phyloP scores from a whole-genome alignment of 1,284 basidiomycete species.

The Ustilago trichophora region DNA sequence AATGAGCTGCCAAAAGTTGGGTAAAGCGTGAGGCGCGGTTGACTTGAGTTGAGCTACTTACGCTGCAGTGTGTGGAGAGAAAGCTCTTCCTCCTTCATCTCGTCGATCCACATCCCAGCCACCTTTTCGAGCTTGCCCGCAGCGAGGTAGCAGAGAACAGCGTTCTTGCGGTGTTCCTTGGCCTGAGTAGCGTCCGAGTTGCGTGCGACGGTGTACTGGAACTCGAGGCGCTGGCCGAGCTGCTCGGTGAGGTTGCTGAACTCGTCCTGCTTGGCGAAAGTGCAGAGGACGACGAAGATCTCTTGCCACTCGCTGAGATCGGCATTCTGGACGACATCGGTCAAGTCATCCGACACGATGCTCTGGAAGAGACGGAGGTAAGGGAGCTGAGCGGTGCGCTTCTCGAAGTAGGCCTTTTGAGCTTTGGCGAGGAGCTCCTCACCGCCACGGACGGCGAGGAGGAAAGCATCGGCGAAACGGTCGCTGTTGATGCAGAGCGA shows the following conservation, averaged over 20 bases:
- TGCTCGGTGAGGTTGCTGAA: constrained; percentile 88
- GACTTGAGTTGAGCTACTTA: constrained; percentile 47
- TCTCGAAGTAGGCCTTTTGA: constrained; percentile 92
- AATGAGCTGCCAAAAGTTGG: no score
- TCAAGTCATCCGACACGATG: constrained; percentile 89
- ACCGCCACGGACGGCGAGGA: constrained; percentile 90
- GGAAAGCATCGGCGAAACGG: constrained; percentile 90
- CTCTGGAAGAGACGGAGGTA: constrained; percentile 95
- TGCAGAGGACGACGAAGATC: constrained; percentile 95
- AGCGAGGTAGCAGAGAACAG: constrained; percentile 85
- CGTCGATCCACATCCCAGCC: constrained; percentile 90
- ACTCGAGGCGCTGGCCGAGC: constrained; percentile 88
- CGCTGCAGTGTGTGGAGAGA: constrained; percentile 61
- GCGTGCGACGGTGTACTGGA: constrained; percentile 73
- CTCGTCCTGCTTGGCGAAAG: constrained; percentile 86
- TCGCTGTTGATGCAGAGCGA: constrained; percentile 88
- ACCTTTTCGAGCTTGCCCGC: constrained; percentile 88
- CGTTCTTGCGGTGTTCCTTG: constrained; percentile 81
- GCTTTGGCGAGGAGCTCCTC: constrained; percentile 86
- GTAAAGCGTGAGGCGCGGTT: constrained; percentile 72
- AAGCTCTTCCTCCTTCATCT: constrained; percentile 85
- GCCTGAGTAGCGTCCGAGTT: constrained; percentile 65
- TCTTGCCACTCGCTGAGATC: constrained; percentile 95
- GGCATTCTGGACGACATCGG: constrained; percentile 93
- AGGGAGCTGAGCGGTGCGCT: constrained; percentile 78